Evolutionary conservation across 2,329 filamentous ascomycete genomes (phyloP), one percentile per base, ranked within the genome.

Genomic region (Ceratocystis eucalypticola): DNA sequence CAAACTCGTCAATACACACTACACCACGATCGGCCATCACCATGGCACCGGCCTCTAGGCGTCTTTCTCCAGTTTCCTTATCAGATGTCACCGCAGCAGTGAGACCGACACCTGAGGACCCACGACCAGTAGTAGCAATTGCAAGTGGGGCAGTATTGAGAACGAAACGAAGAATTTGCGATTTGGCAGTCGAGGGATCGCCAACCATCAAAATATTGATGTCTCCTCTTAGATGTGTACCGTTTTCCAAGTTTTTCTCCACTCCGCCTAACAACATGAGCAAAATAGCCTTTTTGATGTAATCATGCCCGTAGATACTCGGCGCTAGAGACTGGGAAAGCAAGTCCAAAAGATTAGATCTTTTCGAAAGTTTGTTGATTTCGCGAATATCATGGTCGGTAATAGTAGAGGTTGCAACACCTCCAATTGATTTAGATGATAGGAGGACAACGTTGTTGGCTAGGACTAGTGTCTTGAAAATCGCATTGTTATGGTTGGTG

Each of bases 121-220:
- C 92, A 72, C 94, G 88, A 76, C 94, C 94, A 48, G 94, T 99
- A 0, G 94, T 99, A 8, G 94, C 94, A 74, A 99, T 99, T 1
- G 94, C 94, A 55, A 99, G 80, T 1, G 94, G 94, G 2, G 94
- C 94, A 0, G 94, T 99, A 75, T 99, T 99, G 70, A 97, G 83
- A 12, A 99, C 94, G 72, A 99, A 99, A 30, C 94, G 89, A 53
- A 99, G 82, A 66, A 99, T 83, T 74, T 99, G 94, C n/a, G 94
- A 99, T 75, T 99, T 99, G 68, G 94, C 94, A 0, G 94, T 99
- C 0, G 94, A 99, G 2, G 94, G 94, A 75, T 99, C 94, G 77
- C 94, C 94, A 55, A 99, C 93, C 94, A 99, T 97, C 63, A 99
- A 82, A 70, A 99, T 96, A 75, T 99, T 99, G 78, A 99, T 97